Evolutionary conservation across 1,284 basidiomycete species (phyloP).

Genomic region (Taiwanofungus camphoratus): DNA sequence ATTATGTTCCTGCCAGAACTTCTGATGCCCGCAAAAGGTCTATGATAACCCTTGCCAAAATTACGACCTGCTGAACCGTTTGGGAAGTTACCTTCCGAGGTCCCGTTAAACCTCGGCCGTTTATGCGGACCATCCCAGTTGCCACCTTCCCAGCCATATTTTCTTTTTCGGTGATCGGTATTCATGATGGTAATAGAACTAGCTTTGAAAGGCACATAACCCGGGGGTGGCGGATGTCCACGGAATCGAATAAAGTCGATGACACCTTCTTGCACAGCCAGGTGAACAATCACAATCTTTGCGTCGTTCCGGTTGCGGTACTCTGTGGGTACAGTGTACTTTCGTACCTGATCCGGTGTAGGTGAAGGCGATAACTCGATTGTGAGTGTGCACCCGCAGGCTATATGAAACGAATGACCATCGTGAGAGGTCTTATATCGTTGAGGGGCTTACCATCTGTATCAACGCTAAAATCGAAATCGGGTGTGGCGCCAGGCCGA

Average conservation of each 20-base stretch:
- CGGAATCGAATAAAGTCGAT: slow-evolving; percentile 52
- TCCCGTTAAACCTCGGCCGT: slow-evolving; percentile 9
- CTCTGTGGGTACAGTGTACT: slow-evolving; percentile 40
- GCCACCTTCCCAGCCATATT: slow-evolving; percentile 14
- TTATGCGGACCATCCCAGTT: slow-evolving; percentile 11
- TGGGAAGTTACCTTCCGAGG: slow-evolving; percentile 6
- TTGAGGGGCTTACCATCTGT: slow-evolving; percentile 37
- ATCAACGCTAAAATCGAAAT: slow-evolving; percentile 37
- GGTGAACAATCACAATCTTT: slow-evolving; percentile 45
- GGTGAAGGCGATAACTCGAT: slow-evolving; percentile 35
- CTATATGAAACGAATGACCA: slow-evolving; percentile 25
- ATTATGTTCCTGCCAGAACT: not conserved
- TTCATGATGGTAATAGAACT: slow-evolving; percentile 6
- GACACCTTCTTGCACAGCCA: slow-evolving; percentile 46
- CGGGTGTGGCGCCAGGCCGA: slow-evolving; percentile 31
- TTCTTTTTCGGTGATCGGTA: slow-evolving; percentile 15
- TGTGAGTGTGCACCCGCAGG: slow-evolving; percentile 46
- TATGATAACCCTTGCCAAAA: not conserved
- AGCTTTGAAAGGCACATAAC: slow-evolving; percentile 17
- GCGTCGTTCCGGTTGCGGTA: slow-evolving; percentile 57
- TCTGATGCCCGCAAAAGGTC: not conserved
- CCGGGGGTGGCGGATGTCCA: slow-evolving; percentile 33
- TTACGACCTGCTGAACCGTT: slow-evolving; percentile 1
- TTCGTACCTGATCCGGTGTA: slow-evolving; percentile 28
- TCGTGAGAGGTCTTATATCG: slow-evolving; percentile 1